Base-by-base conservation (phyloP, 805 yeast genomes). In the Sungouiella thailandica region DNA sequence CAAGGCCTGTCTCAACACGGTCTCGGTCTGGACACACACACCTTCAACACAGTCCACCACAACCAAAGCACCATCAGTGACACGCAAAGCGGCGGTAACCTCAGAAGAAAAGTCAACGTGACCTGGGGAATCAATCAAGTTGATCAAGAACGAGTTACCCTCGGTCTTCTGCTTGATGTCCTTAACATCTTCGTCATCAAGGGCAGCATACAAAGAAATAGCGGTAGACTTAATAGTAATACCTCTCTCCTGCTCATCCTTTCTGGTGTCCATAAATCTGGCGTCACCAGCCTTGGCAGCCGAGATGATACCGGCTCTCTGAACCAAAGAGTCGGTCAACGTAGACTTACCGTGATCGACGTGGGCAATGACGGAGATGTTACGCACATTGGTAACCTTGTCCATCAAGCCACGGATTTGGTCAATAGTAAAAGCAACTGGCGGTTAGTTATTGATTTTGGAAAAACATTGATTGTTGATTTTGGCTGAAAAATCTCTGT, bases 251-350 rank as follows among this genome's bases (percentile, higher is more conserved):
- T 90, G 97, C 77, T 93, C 97, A 73, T 93, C 97, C 79, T 89
- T 88, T 84, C 98, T 88, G 80, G 98, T 90, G 75, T 90, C 98
- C 61, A 85, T 93, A 83, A 90, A 93, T 77, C 98, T 89, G 60
- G 97, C 98, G 66, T 93, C 97, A 83, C 98, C 98, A 49, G 98
- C 98, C 78, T 87, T 87, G 62, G 96, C 97, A 62, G 98, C 97
- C 40, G 97, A 93, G 63, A 90, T 90, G 71, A 93, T 90, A 87
- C 98, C 98, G 56, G 98, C 98, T 64, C 83, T 83, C 78, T 90
- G 97, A 60, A 90, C 97, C 68, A 90, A 83, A 51, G 98, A 93
- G 75, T 90, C 98, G 72, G 98, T 90, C 72, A 90, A 82, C 60
- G 98, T 90, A 55, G 97, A 89, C 74, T 90, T 90, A 78, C 98